Evolutionary conservation across 768 basidiomycete genomes (phyloP).

Genomic region (Psilocybe subaeruginosa): DNA sequence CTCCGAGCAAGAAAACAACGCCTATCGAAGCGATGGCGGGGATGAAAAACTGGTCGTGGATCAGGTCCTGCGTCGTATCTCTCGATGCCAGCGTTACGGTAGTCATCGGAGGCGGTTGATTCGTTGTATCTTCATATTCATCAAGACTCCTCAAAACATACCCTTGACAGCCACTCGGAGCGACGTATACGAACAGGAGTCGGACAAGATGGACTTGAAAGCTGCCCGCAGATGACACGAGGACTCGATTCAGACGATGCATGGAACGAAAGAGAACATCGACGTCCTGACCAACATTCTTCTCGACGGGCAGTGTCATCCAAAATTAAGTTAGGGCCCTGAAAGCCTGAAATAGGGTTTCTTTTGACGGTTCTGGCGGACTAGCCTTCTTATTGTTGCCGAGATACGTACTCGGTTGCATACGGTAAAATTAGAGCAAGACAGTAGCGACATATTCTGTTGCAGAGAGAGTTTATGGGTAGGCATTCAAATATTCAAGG

Average conservation of each 20-base stretch:
- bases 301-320: conserved; percentile 1
- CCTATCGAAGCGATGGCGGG: neutral
- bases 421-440: no score
- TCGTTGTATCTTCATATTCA: no score
- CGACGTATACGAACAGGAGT: neutral
- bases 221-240: neutral
- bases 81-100: neutral
- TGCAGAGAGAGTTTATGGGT: no score
- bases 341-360: neutral
- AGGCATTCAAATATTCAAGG: no score
- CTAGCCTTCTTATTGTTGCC: neutral
- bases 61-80: neutral
- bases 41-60: neutral
- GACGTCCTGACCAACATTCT: neutral
- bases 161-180: neutral
- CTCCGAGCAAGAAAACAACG: neutral
- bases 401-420: neutral
- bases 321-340: neutral
- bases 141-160: neutral
- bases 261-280: conserved; percentile 5
- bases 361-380: neutral
- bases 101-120: neutral
- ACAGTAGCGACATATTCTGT: no score
- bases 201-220: neutral
- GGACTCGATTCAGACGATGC: neutral